Conservation (phyloP, 2,329 filamentous ascomycete genomes). For the Phaeosphaeria sp. region DNA sequence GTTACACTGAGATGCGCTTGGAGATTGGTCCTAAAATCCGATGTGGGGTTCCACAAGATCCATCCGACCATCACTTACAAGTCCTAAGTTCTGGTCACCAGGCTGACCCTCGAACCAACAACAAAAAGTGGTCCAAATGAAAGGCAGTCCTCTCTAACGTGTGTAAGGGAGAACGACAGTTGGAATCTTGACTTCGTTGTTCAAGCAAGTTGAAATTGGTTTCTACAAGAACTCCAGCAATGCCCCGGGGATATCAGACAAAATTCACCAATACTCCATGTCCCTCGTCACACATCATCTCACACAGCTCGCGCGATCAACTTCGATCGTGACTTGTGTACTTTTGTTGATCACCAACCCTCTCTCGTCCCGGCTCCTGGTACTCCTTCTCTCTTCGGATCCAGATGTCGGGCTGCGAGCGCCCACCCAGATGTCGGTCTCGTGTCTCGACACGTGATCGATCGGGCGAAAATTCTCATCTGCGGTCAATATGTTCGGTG, state of each 20-base stretch:
- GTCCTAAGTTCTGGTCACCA: too few relatives aligned
- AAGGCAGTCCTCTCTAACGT: too few relatives aligned
- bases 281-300: background rate
- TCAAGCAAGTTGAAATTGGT: too few relatives aligned
- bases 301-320: slow-evolving; percentile 26
- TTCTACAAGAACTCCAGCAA: background rate
- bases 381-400: slow-evolving; percentile 9
- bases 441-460: slow-evolving; percentile 23
- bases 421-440: slow-evolving; percentile 32
- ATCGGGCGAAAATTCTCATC: slow-evolving; percentile 33
- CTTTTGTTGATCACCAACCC: slow-evolving; percentile 38
- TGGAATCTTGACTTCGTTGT: too few relatives aligned
- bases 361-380: slow-evolving; percentile 18
- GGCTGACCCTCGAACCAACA: too few relatives aligned
- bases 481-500: slow-evolving; percentile 20
- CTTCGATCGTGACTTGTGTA: slow-evolving; percentile 40
- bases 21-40: too few relatives aligned
- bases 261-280: background rate
- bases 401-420: slow-evolving; percentile 19
- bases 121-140: too few relatives aligned
- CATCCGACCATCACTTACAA: too few relatives aligned
- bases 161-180: too few relatives aligned
- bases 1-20: too few relatives aligned
- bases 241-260: background rate
- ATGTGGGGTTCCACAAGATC: too few relatives aligned